phyloP scores from a whole-genome alignment of 495 filamentous ascomycete species.

The Aspergillus baeticus region DNA sequence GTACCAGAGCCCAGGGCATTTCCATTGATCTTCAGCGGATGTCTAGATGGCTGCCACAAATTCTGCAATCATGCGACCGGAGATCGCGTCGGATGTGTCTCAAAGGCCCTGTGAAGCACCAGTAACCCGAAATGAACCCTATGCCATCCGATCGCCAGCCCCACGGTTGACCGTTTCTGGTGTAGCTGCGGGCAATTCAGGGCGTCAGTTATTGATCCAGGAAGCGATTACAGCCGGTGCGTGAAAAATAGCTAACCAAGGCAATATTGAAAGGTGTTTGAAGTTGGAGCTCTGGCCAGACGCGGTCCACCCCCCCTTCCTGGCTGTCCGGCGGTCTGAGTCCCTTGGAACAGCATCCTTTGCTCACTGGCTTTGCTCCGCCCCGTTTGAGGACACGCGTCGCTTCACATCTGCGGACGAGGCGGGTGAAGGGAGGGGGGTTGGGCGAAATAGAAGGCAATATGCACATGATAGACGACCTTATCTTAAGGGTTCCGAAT shows the following conservation, averaged over 20 bases:
- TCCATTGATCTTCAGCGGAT: no score
- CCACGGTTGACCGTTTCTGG: not conserved
- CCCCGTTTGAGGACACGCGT: not conserved
- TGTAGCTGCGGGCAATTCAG: conserved; percentile 1
- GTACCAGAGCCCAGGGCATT: no score
- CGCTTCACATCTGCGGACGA: not conserved
- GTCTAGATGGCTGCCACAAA: no score
- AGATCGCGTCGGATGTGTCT: no score
- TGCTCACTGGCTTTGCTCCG: not conserved
- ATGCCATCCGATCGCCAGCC: no score
- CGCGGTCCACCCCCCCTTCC: not conserved
- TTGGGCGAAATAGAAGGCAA: not conserved
- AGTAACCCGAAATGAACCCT: no score
- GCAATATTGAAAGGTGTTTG: no score
- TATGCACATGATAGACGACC: conserved; percentile 1
- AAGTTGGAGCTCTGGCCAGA: no score
- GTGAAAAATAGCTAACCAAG: not conserved
- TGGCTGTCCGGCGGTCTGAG: no score
- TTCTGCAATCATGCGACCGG: no score
- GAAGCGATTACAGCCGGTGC: no score
- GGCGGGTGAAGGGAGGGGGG: not conserved
- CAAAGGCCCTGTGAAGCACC: no score
- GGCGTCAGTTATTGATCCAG: not conserved
- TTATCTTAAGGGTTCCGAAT: not conserved
- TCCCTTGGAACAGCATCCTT: not conserved